phyloP scores from a whole-genome alignment of 2,329 filamentous ascomycete species.

The Arthrinium phaeospermum region DNA sequence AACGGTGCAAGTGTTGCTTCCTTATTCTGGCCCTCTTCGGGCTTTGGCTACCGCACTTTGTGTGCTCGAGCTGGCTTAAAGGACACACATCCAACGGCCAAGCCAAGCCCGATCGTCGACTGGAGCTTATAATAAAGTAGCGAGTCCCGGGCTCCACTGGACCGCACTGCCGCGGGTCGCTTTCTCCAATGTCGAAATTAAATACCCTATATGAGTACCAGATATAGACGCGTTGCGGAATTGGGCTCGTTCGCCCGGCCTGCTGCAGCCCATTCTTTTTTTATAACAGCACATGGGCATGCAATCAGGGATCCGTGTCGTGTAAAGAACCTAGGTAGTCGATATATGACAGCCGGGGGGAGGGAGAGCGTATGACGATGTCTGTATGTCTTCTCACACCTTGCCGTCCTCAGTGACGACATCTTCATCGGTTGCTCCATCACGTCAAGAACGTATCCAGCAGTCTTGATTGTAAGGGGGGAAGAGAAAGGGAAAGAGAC shows the following conservation, averaged over 20 bases:
- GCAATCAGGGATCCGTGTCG: neutral
- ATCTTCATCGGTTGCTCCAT: neutral
- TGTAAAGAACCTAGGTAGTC: neutral
- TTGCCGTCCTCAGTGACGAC: neutral
- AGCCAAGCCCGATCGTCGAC: neutral
- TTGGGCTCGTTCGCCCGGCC: neutral
- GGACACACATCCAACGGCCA: neutral
- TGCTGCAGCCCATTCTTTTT: neutral
- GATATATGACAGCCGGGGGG: neutral
- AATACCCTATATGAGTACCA: conserved; percentile 10
- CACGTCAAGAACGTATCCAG: neutral
- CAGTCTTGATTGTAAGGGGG: neutral
- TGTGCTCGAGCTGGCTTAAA: no score
- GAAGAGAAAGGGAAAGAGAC: neutral
- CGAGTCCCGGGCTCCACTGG: neutral
- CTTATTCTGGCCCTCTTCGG: neutral
- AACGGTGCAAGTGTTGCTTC: neutral
- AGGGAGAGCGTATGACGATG: neutral
- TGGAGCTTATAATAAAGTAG: neutral
- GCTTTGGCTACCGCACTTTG: neutral
- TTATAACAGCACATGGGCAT: neutral
- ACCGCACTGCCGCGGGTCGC: neutral
- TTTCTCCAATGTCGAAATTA: conserved; percentile 2
- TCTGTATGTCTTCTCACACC: neutral
- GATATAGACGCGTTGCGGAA: neutral